A percentile compares a stretch with the other conserved stretches of the same genome.
These are phyloP conservation scores for Gamsiella multidivaricata DNA, from an alignment of 192 early-diverging fungal species.

Conservation along the genomic window DNA sequence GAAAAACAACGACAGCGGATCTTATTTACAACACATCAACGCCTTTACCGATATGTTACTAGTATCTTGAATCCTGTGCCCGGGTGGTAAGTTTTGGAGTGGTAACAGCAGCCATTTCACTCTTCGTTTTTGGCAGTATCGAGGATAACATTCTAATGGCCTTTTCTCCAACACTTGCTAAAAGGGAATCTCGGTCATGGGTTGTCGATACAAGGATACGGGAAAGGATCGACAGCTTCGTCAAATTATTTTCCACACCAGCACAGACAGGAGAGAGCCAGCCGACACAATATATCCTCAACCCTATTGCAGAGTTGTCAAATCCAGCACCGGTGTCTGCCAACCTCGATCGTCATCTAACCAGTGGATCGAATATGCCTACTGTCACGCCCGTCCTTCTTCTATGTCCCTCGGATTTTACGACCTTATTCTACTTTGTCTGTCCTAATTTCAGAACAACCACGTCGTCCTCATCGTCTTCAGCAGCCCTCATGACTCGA, in stretches of 20 bases:
- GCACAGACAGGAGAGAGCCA: background rate
- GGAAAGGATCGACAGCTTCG: slow-evolving; percentile 22
- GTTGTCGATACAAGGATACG: slow-evolving; percentile 29
- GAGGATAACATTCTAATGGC: too few species aligned
- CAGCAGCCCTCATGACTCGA: slow-evolving; percentile 23
- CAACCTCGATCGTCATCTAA: background rate
- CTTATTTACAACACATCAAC: slow-evolving; percentile 48
- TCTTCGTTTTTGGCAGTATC: too few species aligned
- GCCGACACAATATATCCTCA: slow-evolving; percentile 27
- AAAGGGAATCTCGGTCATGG: slow-evolving; percentile 30
- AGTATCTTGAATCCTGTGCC: slow-evolving; percentile 47
- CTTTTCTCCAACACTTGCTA: too few species aligned
- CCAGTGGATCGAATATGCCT: slow-evolving; percentile 3
- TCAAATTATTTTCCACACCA: slow-evolving; percentile 14
- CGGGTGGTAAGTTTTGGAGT: slow-evolving; percentile 37
- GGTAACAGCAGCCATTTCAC: too few species aligned
- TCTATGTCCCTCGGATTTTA: slow-evolving; percentile 54
- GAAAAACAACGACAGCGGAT: slow-evolving; percentile 49
- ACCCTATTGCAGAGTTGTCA: slow-evolving; percentile 23
- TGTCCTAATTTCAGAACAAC: slow-evolving; percentile 39
- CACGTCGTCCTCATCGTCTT: slow-evolving; percentile 1
- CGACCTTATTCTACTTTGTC: slow-evolving; percentile 49
- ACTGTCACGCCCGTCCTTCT: slow-evolving; percentile 39
- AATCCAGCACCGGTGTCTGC: slow-evolving; percentile 20
- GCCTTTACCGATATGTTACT: slow-evolving; percentile 54